Evolutionary conservation across 805 yeast genomes (phyloP).

Genomic region (Lipomyces yamadae): DNA sequence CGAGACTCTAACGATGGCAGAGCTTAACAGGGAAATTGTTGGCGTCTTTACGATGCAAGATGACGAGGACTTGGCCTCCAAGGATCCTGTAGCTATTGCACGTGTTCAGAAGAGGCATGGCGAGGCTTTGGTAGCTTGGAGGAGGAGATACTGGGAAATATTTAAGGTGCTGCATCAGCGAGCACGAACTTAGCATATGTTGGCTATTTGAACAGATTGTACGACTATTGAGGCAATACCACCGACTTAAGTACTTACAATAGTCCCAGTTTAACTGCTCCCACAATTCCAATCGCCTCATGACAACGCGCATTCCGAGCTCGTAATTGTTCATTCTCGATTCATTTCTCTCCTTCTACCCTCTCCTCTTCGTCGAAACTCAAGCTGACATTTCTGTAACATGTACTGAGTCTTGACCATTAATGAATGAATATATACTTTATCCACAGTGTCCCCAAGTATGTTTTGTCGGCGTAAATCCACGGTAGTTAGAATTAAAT

Average conservation of each 20-base stretch:
- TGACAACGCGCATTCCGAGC: not conserved
- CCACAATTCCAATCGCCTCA: not conserved
- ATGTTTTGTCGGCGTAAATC: constrained; percentile 16
- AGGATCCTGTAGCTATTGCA: not conserved
- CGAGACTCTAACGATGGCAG: not conserved
- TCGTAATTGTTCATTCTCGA: not conserved
- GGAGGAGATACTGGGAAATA: constrained; percentile 13
- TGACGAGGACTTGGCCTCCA: constrained; percentile 13
- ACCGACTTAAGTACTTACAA: not conserved
- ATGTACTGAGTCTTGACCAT: not conserved
- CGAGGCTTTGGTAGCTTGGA: not conserved
- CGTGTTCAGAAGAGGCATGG: constrained; percentile 19
- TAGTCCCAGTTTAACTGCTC: too few species aligned
- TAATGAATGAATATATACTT: not conserved
- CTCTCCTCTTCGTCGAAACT: not conserved
- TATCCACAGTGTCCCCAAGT: constrained; percentile 18
- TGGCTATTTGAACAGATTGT: not conserved
- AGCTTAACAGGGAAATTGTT: constrained; percentile 4
- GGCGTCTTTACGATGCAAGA: constrained; percentile 25
- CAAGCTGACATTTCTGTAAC: not conserved
- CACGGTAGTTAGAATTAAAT: constrained; percentile 6
- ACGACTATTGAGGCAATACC: not conserved
- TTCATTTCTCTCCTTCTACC: not conserved
- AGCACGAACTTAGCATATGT: not conserved
- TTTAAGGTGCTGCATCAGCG: constrained; percentile 1